Percentiles rank a stretch among this genome's conserved stretches.
Conservation (phyloP, 768 basidiomycete species). For the Holtermanniella nyarrowii region DNA sequence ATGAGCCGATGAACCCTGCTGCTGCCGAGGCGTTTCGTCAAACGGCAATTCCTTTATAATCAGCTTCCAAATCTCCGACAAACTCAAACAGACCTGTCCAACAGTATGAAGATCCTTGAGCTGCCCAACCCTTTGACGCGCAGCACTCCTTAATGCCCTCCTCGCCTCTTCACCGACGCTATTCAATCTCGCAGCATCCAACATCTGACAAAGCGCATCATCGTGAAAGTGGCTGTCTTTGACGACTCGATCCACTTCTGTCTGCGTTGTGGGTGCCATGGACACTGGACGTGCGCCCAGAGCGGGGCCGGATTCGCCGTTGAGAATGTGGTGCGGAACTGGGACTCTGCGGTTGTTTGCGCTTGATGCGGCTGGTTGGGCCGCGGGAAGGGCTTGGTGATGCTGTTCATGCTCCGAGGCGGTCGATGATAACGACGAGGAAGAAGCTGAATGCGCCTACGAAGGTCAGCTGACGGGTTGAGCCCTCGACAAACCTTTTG, state of each 20-base stretch:
- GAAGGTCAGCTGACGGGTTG: neutral
- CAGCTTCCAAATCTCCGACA: too few species aligned
- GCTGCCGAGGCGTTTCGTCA: too few species aligned
- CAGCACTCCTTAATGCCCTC: conserved; percentile 34
- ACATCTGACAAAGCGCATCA: conserved; percentile 36
- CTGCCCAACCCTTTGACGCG: too few species aligned
- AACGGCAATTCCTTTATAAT: too few species aligned
- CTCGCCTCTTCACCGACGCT: conserved; percentile 34
- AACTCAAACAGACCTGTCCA: too few species aligned
- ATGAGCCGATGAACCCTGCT: conserved; percentile 1
- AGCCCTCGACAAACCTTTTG: neutral
- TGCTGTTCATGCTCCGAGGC: neutral
- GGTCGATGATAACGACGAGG: too few species aligned
- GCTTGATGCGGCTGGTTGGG: neutral
- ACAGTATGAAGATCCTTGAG: too few species aligned
- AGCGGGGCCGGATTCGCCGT: neutral
- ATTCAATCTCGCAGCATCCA: conserved; percentile 31
- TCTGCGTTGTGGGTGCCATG: conserved; percentile 25
- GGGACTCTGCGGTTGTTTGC: neutral
- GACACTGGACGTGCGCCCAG: conserved; percentile 6
- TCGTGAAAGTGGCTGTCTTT: conserved; percentile 34
- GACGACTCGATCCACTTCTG: conserved; percentile 32
- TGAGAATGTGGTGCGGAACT: neutral
- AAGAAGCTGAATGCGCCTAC: neutral
- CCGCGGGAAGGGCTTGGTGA: neutral